These are phyloP conservation scores for Sclerotinia sclerotiorum DNA, from an alignment of 2,329 filamentous ascomycete species.

Conservation along the genomic window DNA sequence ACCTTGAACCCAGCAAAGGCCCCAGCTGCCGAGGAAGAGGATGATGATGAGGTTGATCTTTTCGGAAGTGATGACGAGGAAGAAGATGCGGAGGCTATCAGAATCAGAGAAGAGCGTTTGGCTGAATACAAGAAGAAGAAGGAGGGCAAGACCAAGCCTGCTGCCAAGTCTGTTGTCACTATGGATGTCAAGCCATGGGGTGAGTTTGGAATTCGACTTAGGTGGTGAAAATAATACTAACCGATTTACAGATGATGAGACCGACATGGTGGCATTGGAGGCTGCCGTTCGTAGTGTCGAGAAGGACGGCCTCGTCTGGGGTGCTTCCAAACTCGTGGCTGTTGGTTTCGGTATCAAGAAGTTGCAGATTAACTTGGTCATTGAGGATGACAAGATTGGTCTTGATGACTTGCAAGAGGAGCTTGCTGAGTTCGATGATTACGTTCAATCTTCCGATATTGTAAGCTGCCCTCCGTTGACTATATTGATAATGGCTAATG, in stretches of 20 bases:
- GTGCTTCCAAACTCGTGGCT: constrained; percentile 81
- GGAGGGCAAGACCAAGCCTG: constrained; percentile 85
- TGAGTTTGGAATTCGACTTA: constrained; percentile 47
- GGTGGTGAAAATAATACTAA: constrained; percentile 18
- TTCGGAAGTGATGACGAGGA: constrained; percentile 94
- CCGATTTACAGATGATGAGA: constrained; percentile 74
- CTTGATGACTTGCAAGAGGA: constrained; percentile 81
- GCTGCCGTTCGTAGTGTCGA: constrained; percentile 77
- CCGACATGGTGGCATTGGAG: constrained; percentile 82
- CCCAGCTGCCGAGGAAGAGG: constrained; percentile 68
- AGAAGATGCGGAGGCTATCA: constrained; percentile 84
- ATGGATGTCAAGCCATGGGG: constrained; percentile 99
- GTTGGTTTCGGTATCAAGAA: constrained; percentile 99
- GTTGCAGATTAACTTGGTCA: constrained; percentile 96
- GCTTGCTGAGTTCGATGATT: constrained; percentile 86
- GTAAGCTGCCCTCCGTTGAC: constrained; percentile 45
- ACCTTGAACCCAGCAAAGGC: constrained; percentile 86
- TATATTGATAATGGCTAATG: constrained; percentile 29
- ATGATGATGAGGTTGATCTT: constrained; percentile 87
- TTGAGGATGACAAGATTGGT: constrained; percentile 96
- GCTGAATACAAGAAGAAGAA: constrained; percentile 97
- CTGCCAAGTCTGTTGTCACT: constrained; percentile 94
- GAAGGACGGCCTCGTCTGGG: constrained; percentile 95
- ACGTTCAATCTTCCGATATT: constrained; percentile 92
- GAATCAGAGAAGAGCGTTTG: constrained; percentile 83